Evolutionary conservation across 371 early-diverging fungal genomes (phyloP).

Genomic region (Mucor plumbeus): DNA sequence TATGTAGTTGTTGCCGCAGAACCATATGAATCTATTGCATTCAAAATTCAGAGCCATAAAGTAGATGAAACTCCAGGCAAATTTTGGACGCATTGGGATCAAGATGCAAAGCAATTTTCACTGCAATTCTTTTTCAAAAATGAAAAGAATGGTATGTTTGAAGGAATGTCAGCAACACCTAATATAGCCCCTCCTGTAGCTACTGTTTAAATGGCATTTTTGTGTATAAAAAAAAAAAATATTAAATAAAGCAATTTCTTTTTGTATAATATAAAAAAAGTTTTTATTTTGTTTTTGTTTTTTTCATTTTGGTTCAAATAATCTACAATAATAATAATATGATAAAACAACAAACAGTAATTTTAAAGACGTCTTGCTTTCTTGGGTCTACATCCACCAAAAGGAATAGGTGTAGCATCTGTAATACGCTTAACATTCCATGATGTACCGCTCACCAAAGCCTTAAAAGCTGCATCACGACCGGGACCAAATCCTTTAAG

Average conservation of each 20-base stretch:
- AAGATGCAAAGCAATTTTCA: constrained; percentile 85
- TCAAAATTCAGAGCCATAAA: constrained; percentile 93
- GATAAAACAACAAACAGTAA: not conserved
- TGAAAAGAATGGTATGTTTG: constrained; percentile 36
- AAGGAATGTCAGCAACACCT: constrained; percentile 25
- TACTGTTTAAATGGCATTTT: constrained; percentile 14
- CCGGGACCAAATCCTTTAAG: constrained; percentile 94
- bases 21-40: constrained; percentile 95
- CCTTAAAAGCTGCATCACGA: constrained; percentile 90
- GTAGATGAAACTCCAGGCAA: constrained; percentile 85
- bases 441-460: constrained; percentile 60
- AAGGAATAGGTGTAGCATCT: constrained; percentile 91
- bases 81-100: constrained; percentile 95
- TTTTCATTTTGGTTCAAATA: constrained; percentile 6
- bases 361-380: constrained; percentile 84
- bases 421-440: constrained; percentile 82
- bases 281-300: too few species aligned
- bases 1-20: constrained; percentile 96
- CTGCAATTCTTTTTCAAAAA: constrained; percentile 86
- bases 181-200: constrained; percentile 26
- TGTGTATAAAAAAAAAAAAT: not conserved
- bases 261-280: too few species aligned
- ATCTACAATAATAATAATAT: not conserved
- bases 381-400: constrained; percentile 94
- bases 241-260: too few species aligned